Conservation (phyloP, 2,329 filamentous ascomycete species). For the Pseudogymnoascus sp. region DNA sequence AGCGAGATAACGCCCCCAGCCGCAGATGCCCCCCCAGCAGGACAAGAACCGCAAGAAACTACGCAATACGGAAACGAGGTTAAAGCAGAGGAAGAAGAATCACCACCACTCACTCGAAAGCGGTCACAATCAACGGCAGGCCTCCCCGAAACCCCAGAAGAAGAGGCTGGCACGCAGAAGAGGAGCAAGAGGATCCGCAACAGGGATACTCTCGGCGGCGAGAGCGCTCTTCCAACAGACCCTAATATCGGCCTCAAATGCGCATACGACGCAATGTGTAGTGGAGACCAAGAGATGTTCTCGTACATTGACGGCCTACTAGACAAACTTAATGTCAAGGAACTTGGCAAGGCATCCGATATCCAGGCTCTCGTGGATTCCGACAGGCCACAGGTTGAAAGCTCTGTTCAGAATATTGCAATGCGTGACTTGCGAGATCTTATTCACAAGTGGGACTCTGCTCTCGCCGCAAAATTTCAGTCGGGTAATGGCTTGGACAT, state of each 20-base stretch:
- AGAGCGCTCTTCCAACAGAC: constrained; percentile 46
- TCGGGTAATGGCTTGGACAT: constrained; percentile 29
- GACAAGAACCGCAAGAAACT: background rate
- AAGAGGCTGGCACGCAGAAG: constrained; percentile 53
- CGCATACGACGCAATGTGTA: constrained; percentile 17
- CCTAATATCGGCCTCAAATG: constrained; percentile 47
- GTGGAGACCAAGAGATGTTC: constrained; percentile 29
- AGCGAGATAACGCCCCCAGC: background rate
- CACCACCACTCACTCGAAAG: constrained; percentile 42
- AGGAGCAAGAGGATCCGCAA: constrained; percentile 60
- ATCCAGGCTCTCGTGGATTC: constrained; percentile 24
- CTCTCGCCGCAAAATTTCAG: constrained; percentile 31
- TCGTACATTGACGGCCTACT: constrained; percentile 26
- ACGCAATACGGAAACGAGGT: background rate
- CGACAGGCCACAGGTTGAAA: constrained; percentile 16
- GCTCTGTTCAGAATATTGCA: constrained; percentile 25
- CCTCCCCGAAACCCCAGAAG: constrained; percentile 48
- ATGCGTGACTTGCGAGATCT: constrained; percentile 34
- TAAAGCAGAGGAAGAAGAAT: constrained; percentile 1
- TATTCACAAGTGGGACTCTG: constrained; percentile 34
- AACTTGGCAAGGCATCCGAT: constrained; percentile 26
- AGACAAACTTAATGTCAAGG: constrained; percentile 26
- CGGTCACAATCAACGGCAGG: constrained; percentile 58
- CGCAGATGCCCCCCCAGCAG: background rate
- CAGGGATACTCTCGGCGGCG: constrained; percentile 46